Evolutionary conservation across 2,329 filamentous ascomycete genomes (phyloP), one percentile per base, ranked within the genome.

Genomic region (Mariannaea sp.): DNA sequence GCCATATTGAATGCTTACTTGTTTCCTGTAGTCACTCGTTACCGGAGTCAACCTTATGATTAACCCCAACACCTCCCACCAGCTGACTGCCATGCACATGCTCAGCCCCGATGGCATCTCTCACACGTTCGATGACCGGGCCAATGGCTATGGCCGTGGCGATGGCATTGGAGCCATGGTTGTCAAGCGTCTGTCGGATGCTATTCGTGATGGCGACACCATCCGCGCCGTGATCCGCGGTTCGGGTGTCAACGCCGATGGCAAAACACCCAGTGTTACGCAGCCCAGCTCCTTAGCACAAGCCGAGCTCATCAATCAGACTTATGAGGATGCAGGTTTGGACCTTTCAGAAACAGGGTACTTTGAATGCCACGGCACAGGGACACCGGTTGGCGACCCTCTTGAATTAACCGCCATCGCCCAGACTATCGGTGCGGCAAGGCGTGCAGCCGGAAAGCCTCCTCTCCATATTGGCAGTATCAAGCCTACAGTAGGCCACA

Each of bases 141-240:
- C 65, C 1, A 61, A 70, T 55, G 74, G 79, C 5, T 80, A 80
- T 59, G 73, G 68, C 2, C 66, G 77, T 29, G 75, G 76, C 9
- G 76, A 80, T 56, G 66, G 71, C n/a, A 44, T 80, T 13, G 44
- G 36, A 20, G 44, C 46, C 20, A 6, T 61, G 1, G 43, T 77
- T 2, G 50, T 80, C 4, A 80, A 80, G 60, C 69, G 62, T 0
- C 62, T 80, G 0, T 64, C 68, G 7, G 67, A 73, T 42, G 77
- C 78, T 3, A 35, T 79, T 3, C 56, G 56, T 5, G 75, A 75
- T 36, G 70, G 71, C 10, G 74, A 80, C 60, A 65, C 33, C 3
- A 46, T 46, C 24, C 43, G 43, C 3, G 43, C 65, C 0, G 46
- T 67, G 27, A 75, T 74, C 49, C 61, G 73, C 72, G 1, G 76